phyloP scores from a whole-genome alignment of 1,284 basidiomycete species.

The Xerocomus alliaceus region DNA sequence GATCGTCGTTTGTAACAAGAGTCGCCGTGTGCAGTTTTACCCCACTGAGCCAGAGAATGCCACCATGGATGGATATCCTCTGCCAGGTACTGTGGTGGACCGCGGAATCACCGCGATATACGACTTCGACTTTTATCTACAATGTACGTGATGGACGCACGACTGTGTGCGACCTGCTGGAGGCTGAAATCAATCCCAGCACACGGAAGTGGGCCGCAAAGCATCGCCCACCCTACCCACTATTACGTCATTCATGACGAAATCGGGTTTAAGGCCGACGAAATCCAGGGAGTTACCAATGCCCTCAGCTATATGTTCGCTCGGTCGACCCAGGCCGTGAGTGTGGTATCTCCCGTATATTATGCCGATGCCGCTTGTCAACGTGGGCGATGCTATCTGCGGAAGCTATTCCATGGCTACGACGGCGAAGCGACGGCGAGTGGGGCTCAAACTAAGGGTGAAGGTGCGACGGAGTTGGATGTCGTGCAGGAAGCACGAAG shows the following conservation, averaged over 20 bases:
- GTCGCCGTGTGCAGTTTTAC: background rate
- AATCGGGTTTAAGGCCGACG: background rate
- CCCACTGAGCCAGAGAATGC: background rate
- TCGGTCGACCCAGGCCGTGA: background rate
- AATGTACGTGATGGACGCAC: background rate
- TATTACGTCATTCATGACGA: conserved; percentile 3
- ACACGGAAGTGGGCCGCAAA: background rate
- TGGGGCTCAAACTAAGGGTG: background rate
- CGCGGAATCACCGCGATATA: background rate
- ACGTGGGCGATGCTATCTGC: conserved; percentile 1
- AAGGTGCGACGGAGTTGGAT: background rate
- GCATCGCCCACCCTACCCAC: background rate
- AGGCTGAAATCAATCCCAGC: background rate
- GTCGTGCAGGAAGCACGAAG: background rate
- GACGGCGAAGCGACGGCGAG: background rate
- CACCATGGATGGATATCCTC: background rate
- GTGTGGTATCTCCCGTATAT: background rate
- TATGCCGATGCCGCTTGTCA: background rate
- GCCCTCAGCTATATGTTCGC: background rate
- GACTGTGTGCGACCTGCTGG: no score
- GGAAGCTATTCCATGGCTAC: background rate
- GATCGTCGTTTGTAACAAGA: background rate
- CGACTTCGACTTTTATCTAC: conserved; percentile 4
- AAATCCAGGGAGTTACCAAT: background rate
- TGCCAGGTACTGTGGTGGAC: background rate